Evolutionary conservation across 306 rosid species (phyloP).

Genomic region (Argentina anserina): DNA sequence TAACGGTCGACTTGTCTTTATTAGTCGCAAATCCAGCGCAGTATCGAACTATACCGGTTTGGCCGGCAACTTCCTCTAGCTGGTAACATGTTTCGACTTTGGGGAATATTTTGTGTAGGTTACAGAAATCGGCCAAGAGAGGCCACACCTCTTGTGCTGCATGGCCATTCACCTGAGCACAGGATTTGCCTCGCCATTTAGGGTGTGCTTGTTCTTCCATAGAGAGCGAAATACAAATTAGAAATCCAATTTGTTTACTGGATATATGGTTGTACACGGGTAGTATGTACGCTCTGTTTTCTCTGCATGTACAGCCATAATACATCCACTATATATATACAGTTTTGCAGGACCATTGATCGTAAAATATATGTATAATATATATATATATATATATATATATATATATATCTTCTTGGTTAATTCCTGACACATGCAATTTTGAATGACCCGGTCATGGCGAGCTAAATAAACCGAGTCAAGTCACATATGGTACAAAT

Average conservation of each 20-base stretch:
- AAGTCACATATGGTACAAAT: background rate
- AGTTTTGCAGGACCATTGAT: too few species aligned
- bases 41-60: slow-evolving; percentile 55
- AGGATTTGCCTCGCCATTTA: slow-evolving; percentile 6
- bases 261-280: too few species aligned
- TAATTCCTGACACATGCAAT: too few species aligned
- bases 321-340: too few species aligned
- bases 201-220: background rate
- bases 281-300: too few species aligned
- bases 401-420: too few species aligned
- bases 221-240: background rate
- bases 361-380: too few species aligned
- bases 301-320: too few species aligned
- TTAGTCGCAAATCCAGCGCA: slow-evolving; percentile 18
- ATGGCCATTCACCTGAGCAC: background rate
- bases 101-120: slow-evolving; percentile 53
- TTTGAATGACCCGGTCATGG: background rate
- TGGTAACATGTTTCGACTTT: slow-evolving; percentile 43
- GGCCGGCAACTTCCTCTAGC: slow-evolving; percentile 45
- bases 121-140: slow-evolving; percentile 58
- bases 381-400: too few species aligned
- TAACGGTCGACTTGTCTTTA: background rate
- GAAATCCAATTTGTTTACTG: too few species aligned
- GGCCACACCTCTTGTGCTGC: slow-evolving; percentile 31
- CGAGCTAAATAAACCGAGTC: background rate